Evolutionary conservation across 2,329 filamentous ascomycete species (phyloP).

Genomic region (Bimuria novae-zelandiae): DNA sequence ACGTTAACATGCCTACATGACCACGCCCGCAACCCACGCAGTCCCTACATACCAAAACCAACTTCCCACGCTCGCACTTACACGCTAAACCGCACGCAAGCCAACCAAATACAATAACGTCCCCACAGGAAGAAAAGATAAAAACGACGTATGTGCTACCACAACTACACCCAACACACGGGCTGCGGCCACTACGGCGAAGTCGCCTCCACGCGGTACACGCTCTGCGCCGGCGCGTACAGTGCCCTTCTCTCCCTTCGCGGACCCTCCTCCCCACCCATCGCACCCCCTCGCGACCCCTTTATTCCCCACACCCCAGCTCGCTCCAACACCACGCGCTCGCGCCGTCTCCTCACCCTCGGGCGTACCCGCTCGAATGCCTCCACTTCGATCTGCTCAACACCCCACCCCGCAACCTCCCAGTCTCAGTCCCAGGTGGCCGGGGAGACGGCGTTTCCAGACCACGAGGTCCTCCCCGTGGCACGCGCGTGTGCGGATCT

Average conservation of each 20-base stretch:
- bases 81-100: not conserved
- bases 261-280: slow-evolving; percentile 34
- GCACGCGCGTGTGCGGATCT: slow-evolving; percentile 25
- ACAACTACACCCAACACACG: slow-evolving; percentile 41
- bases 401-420: not conserved
- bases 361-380: slow-evolving; percentile 20
- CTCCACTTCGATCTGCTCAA: slow-evolving; percentile 6
- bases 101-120: not conserved
- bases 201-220: slow-evolving; percentile 31
- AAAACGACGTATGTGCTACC: slow-evolving; percentile 11
- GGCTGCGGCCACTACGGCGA: slow-evolving; percentile 42
- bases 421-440: no score
- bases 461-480: slow-evolving; percentile 27
- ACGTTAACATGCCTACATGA: not conserved
- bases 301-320: slow-evolving; percentile 1
- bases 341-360: slow-evolving; percentile 27
- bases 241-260: slow-evolving; percentile 28
- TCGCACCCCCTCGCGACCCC: slow-evolving; percentile 20
- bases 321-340: slow-evolving; percentile 11
- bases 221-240: slow-evolving; percentile 33
- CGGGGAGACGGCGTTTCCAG: slow-evolving; percentile 24
- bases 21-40: not conserved
- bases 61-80: not conserved
- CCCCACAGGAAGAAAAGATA: not conserved
- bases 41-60: slow-evolving; percentile 4